Evolutionary conservation across 179 eudicot species (phyloP).

Genomic region (Actinidia arguta): DNA sequence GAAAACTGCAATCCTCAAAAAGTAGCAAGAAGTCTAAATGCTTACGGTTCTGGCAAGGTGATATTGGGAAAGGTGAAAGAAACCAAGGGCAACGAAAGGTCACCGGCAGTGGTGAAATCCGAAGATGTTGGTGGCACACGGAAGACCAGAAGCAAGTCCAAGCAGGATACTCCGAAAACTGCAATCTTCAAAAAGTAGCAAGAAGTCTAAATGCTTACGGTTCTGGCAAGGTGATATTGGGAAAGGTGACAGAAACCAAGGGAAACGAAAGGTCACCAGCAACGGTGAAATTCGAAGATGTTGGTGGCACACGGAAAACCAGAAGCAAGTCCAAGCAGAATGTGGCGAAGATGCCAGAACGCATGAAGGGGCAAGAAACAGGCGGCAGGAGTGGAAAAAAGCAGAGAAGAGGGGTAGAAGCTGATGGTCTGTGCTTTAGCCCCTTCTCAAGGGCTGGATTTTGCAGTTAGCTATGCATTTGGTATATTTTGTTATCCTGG

Average conservation of each 20-base stretch:
- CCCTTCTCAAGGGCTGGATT: neutral
- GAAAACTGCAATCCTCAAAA: conserved; percentile 43
- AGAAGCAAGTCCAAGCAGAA: no score
- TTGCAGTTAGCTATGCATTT: conserved; percentile 9
- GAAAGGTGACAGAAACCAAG: conserved; percentile 7
- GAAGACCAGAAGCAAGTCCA: conserved; percentile 32
- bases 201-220: conserved; percentile 40
- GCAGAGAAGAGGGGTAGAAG: conserved; percentile 25
- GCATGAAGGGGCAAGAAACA: conserved; percentile 35
- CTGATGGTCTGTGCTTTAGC: neutral
- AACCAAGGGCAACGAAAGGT: conserved; percentile 20
- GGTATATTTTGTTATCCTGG: no score
- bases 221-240: conserved; percentile 31
- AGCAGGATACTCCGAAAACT: conserved; percentile 43
- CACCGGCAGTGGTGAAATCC: no score
- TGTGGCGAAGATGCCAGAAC: conserved; percentile 39
- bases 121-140: conserved; percentile 38
- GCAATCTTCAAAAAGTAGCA: conserved; percentile 42
- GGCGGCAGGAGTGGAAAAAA: conserved; percentile 41
- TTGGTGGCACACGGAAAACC: no score
- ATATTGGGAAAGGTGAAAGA: neutral
- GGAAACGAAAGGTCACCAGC: conserved; percentile 31
- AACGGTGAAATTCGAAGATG: conserved; percentile 38
- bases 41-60: conserved; percentile 38
- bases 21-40: conserved; percentile 44